Base-by-base conservation (phyloP, 306 rosid genomes). In the Malus sieversii region DNA sequence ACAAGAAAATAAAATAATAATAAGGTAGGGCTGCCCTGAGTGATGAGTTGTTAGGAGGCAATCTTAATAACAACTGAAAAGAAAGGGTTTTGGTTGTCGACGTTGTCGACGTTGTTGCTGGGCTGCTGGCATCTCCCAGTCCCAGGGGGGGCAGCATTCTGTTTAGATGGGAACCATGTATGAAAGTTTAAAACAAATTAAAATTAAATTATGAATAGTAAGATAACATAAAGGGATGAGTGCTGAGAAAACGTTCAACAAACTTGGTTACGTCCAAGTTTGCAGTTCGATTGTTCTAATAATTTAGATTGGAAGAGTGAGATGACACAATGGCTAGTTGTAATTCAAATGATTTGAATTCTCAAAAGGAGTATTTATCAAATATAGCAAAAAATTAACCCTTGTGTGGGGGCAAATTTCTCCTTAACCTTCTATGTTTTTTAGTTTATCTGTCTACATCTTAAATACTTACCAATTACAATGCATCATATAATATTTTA, bases 1-100 rank as follows among this genome's bases (percentile, higher is more conserved):
- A 58, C 1, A 18, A 61, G 19, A 20, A 72, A 30, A 57, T 1
- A 73, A 2, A 23, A 22, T 27, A 71, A 46, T 60, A 27, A 22
- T 58, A 59, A 27, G 27, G 66, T 25, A 42, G n/a, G 55, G 62
- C n/a, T 45, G 77, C 58, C 68, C 68, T 59, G 42, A 18, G 3
- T 51, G 52, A 52, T 52, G 72, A 63, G 72, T 73, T 78, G 72
- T 78, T 64, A 71, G 72, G 72, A 27, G 58, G 67, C 81, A 71
- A 4, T 63, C 66, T 78, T 78, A 51, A 71, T 23, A 18, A 70
- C 27, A 63, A 48, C 10, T 64, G 81, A 38, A 64, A 71, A 32
- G 35, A 64, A 62, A 42, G 45, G 42, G 77, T 25, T 22, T 45
- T 25, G 25, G 77, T 57, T 48, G 71, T 65, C 57, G 4, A 10